Evolutionary conservation across 2,329 filamentous ascomycete genomes (phyloP).

Genomic region (Talaromyces sp.): DNA sequence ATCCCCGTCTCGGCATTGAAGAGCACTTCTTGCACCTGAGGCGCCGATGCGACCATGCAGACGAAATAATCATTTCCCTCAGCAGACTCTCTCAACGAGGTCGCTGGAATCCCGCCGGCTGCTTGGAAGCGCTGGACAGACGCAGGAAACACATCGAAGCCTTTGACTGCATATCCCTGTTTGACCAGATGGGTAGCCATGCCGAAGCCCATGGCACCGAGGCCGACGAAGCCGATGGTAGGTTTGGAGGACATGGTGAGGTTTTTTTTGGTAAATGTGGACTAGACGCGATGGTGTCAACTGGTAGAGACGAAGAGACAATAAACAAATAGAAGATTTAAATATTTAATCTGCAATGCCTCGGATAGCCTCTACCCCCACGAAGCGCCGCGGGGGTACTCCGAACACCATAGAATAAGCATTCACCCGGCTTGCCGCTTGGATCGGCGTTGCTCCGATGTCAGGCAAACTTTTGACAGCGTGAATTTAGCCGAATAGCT

Average conservation of each 20-base stretch:
- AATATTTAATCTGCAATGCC: neutral
- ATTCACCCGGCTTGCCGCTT: neutral
- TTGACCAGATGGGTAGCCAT: constrained; percentile 72
- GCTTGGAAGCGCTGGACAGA: constrained; percentile 60
- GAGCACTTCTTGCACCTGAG: constrained; percentile 62
- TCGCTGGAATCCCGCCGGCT: constrained; percentile 56
- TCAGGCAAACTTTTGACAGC: neutral
- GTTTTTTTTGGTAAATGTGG: constrained; percentile 16
- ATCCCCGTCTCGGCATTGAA: constrained; percentile 55
- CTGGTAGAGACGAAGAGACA: neutral
- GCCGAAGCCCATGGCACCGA: constrained; percentile 76
- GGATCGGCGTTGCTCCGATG: neutral
- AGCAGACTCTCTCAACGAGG: constrained; percentile 59
- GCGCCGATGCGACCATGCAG: constrained; percentile 70
- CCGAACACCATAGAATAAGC: neutral
- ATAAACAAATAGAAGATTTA: neutral
- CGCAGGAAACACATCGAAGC: constrained; percentile 65
- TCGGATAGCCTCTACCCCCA: neutral
- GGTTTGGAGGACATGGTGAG: constrained; percentile 49
- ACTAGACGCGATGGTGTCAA: neutral
- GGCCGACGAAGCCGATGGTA: constrained; percentile 63
- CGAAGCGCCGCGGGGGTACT: neutral
- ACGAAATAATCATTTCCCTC: constrained; percentile 57
- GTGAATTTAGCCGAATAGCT: neutral
- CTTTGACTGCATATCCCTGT: constrained; percentile 61